phyloP scores from a whole-genome alignment of 805 yeast genomes.

The Isabelozyma rhagii region DNA sequence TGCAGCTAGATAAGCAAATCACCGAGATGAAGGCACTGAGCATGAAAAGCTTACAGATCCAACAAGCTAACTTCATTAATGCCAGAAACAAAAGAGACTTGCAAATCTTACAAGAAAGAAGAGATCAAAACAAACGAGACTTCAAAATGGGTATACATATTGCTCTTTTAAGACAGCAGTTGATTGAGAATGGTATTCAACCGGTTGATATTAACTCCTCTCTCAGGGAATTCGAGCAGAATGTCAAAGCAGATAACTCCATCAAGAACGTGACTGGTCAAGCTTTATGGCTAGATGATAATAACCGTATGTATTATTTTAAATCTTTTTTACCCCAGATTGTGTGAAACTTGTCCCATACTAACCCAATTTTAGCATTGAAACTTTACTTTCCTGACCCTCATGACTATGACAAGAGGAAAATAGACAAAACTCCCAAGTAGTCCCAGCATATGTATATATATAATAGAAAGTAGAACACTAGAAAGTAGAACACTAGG shows the following conservation, averaged over 20 bases:
- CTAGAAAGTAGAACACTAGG: not conserved
- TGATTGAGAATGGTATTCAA: slow-evolving; percentile 52
- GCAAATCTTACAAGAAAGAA: slow-evolving; percentile 51
- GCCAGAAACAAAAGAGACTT: slow-evolving; percentile 52
- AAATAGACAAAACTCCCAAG: slow-evolving; percentile 1
- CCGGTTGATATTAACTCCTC: slow-evolving; percentile 58
- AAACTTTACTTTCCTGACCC: slow-evolving; percentile 56
- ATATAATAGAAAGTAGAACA: not conserved
- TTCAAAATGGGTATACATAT: slow-evolving; percentile 64
- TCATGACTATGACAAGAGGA: slow-evolving; percentile 54
- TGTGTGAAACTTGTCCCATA: slow-evolving; percentile 1
- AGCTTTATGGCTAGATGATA: slow-evolving; percentile 58
- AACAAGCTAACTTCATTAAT: slow-evolving; percentile 48
- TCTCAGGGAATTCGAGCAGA: slow-evolving; percentile 51
- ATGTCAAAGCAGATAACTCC: slow-evolving; percentile 56
- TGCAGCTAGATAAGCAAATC: slow-evolving; percentile 31
- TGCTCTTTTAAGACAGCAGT: slow-evolving; percentile 61
- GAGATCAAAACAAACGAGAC: slow-evolving; percentile 45
- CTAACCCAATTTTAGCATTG: slow-evolving; percentile 24
- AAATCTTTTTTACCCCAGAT: not conserved
- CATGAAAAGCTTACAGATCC: slow-evolving; percentile 34
- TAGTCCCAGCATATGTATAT: slow-evolving; percentile 6
- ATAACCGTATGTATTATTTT: slow-evolving; percentile 26
- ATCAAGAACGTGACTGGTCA: slow-evolving; percentile 54
- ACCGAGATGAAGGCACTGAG: slow-evolving; percentile 36